phyloP scores from a whole-genome alignment of 768 basidiomycete genomes.

The Inosperma sp. region DNA sequence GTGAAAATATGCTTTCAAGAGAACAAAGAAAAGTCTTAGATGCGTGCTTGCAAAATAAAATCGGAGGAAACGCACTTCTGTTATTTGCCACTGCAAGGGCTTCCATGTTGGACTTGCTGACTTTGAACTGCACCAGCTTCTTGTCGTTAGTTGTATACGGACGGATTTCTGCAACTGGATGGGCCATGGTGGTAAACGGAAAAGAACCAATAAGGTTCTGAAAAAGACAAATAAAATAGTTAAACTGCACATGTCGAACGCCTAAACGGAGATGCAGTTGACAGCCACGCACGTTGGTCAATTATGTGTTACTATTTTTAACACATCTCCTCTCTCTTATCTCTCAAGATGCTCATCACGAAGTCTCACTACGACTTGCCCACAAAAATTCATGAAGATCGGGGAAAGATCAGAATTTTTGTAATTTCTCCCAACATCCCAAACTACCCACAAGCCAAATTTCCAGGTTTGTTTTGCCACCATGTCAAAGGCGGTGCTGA shows the following conservation, averaged over 20 bases:
- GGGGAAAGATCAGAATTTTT: conserved; percentile 68
- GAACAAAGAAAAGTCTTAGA: conserved; percentile 6
- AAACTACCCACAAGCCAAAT: conserved; percentile 85
- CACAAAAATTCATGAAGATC: conserved; percentile 57
- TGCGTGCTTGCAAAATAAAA: not conserved
- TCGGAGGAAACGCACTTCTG: conserved; percentile 37
- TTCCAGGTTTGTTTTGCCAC: conserved; percentile 58
- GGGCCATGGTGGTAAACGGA: conserved; percentile 30
- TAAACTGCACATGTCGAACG: too few species aligned
- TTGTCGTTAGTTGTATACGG: conserved; percentile 46
- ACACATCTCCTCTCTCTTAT: conserved; percentile 4
- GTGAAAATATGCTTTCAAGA: conserved; percentile 45
- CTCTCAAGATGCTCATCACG: conserved; percentile 68
- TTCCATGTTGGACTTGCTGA: conserved; percentile 66
- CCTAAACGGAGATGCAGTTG: too few species aligned
- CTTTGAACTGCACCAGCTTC: conserved; percentile 56
- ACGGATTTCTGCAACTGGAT: conserved; percentile 49
- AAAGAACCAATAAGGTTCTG: not conserved
- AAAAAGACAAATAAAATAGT: conserved; percentile 7
- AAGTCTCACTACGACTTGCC: conserved; percentile 76
- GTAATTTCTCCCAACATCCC: conserved; percentile 76
- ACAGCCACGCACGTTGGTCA: not conserved
- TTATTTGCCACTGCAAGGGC: conserved; percentile 63
- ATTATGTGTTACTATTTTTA: not conserved
- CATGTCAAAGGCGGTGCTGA: not conserved